Evolutionary conservation across 352 stramenopile species (phyloP).

Genomic region (Phytophthora macrochlamydospora): DNA sequence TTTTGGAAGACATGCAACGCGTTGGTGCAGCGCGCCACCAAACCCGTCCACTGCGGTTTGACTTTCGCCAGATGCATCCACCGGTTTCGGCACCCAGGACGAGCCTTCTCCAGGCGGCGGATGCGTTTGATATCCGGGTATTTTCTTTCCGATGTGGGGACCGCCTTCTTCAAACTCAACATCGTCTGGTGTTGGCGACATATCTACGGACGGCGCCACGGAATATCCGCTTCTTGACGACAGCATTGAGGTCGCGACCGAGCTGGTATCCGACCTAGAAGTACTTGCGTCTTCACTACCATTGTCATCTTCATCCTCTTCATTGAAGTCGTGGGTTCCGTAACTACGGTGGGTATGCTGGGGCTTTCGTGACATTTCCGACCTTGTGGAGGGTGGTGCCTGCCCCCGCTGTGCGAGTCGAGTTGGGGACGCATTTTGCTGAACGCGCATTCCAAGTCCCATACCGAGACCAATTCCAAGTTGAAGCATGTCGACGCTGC

Average conservation of each 20-base stretch:
- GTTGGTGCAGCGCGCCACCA: conserved; percentile 60
- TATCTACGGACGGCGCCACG: conserved; percentile 45
- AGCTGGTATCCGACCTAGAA: conserved; percentile 38
- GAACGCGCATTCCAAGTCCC: conserved; percentile 82
- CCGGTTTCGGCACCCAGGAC: conserved; percentile 59
- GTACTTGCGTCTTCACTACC: conserved; percentile 30
- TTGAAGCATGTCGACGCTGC: conserved; percentile 70
- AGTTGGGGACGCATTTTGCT: conserved; percentile 37
- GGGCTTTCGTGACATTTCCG: conserved; percentile 14
- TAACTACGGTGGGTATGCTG: conserved; percentile 9
- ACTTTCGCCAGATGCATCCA: conserved; percentile 55
- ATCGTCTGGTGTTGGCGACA: conserved; percentile 64
- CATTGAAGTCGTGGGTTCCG: conserved; percentile 6
- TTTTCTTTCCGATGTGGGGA: conserved; percentile 53
- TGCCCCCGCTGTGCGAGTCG: conserved; percentile 9
- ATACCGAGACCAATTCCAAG: conserved; percentile 89
- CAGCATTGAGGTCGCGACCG: conserved; percentile 24
- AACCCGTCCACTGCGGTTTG: conserved; percentile 74
- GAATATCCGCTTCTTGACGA: conserved; percentile 44
- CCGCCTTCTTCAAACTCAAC: conserved; percentile 36
- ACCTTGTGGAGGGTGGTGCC: conserved; percentile 16
- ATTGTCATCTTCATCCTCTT: conserved; percentile 27
- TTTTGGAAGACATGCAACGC: conserved; percentile 67
- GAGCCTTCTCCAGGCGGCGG: conserved; percentile 58
- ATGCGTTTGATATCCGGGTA: conserved; percentile 62